A percentile compares a stretch with the other conserved stretches of the same genome.
Evolutionary conservation across 192 early-diverging fungal species (phyloP).

Genomic region (Pilaira anomala): DNA sequence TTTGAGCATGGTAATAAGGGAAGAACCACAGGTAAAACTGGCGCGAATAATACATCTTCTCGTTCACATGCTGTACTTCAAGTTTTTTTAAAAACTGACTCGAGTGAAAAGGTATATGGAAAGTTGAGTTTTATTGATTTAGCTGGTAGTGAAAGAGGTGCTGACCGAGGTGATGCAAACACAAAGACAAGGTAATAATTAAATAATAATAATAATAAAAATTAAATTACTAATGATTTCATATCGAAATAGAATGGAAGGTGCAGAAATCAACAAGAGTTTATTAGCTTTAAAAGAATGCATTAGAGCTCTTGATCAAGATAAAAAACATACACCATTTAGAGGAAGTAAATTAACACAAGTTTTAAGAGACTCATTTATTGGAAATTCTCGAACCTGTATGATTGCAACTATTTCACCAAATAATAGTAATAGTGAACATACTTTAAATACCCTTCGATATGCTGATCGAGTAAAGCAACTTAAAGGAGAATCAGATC

Average conservation of each 20-base stretch:
- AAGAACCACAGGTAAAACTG: constrained; percentile 91
- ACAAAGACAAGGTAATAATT: constrained; percentile 75
- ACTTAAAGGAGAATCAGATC: constrained; percentile 25
- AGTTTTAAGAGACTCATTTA: constrained; percentile 92
- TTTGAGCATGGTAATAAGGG: constrained; percentile 89
- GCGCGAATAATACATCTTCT: constrained; percentile 93
- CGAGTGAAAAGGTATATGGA: constrained; percentile 55
- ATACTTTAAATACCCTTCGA: constrained; percentile 92
- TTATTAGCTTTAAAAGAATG: constrained; percentile 96
- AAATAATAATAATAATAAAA: neutral
- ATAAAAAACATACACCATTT: constrained; percentile 95
- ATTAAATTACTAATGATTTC: neutral
- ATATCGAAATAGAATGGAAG: constrained; percentile 73
- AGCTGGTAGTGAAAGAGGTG: constrained; percentile 97
- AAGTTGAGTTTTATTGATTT: constrained; percentile 98
- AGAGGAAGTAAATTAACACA: constrained; percentile 96
- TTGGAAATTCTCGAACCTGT: constrained; percentile 93
- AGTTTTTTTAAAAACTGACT: constrained; percentile 74
- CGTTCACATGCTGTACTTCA: constrained; percentile 97
- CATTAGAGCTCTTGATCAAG: constrained; percentile 93
- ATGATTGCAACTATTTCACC: constrained; percentile 99
- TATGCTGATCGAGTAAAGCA: constrained; percentile 74
- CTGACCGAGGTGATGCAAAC: constrained; percentile 91
- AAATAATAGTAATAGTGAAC: constrained; percentile 87
- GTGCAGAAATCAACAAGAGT: constrained; percentile 98